Evolutionary conservation across 805 yeast species (phyloP).

Genomic region (Alloascoidea africana): DNA sequence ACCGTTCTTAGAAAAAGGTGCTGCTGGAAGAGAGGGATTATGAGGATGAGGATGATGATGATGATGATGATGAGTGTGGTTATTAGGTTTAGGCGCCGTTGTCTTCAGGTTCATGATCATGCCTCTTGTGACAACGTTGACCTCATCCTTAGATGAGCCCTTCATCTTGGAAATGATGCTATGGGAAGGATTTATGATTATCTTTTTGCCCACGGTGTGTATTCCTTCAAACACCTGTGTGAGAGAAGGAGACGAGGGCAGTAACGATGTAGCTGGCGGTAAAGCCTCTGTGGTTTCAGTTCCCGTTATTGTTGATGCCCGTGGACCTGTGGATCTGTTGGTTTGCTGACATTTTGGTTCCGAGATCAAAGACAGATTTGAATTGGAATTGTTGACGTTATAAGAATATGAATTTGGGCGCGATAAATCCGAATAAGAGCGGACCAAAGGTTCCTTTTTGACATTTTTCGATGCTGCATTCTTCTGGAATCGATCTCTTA

Average conservation of each 20-base stretch:
- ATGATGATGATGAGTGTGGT: not conserved
- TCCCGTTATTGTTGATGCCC: no score
- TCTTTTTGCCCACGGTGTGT: not conserved
- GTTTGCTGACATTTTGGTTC: not conserved
- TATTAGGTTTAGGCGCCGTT: not conserved
- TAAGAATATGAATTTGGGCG: not conserved
- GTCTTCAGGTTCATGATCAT: not conserved
- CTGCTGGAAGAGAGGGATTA: no score
- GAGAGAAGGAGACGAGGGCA: not conserved
- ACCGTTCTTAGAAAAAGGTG: no score
- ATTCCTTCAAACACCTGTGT: not conserved
- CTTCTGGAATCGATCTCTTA: no score
- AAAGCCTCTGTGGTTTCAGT: not conserved
- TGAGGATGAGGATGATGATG: no score
- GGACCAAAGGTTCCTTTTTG: not conserved
- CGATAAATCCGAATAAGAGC: not conserved
- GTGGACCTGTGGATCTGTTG: not conserved
- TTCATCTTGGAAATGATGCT: not conserved
- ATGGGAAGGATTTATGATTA: conserved; percentile 1
- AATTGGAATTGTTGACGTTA: not conserved
- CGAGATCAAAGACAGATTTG: not conserved
- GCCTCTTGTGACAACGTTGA: not conserved
- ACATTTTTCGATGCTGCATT: not conserved
- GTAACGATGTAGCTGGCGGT: not conserved
- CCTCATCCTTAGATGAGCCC: no score